A percentile compares a stretch with the other conserved stretches of the same genome.
Conservation (phyloP, 1,284 basidiomycete genomes). For the Ganoderma multipileum region DNA sequence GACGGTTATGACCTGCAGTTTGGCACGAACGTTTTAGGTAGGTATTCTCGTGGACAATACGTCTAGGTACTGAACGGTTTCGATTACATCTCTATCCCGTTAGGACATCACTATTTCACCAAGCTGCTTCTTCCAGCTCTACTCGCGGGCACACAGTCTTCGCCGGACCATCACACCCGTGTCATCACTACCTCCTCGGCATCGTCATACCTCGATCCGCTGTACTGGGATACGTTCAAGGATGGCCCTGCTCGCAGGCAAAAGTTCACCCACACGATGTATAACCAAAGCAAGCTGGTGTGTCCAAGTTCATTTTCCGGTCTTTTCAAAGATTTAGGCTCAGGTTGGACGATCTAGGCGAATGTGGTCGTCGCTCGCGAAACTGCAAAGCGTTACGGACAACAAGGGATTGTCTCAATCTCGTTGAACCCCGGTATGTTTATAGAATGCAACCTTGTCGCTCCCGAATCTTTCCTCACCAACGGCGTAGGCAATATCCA, state of each 20-base stretch:
- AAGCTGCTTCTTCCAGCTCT: conserved; percentile 50
- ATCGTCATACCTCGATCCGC: conserved; percentile 32
- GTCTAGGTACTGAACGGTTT: too few species aligned
- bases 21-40: conserved; percentile 52
- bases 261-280: conserved; percentile 39
- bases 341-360: conserved; percentile 30
- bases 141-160: conserved; percentile 37
- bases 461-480: background rate
- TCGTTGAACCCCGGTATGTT: conserved; percentile 46
- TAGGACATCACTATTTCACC: conserved; percentile 48
- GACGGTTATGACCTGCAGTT: conserved; percentile 60
- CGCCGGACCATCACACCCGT: conserved; percentile 45
- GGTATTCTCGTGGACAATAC: background rate
- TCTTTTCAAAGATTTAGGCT: background rate
- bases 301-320: background rate
- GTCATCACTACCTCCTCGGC: conserved; percentile 50
- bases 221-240: conserved; percentile 34
- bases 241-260: conserved; percentile 28
- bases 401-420: conserved; percentile 42
- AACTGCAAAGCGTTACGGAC: conserved; percentile 42
- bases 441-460: background rate
- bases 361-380: conserved; percentile 45
- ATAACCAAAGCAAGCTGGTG: conserved; percentile 53
- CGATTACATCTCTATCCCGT: background rate
- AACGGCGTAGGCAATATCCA: conserved; percentile 29